Conservation (phyloP, 1,284 basidiomycete species). For the Moniliophthora roreri region DNA sequence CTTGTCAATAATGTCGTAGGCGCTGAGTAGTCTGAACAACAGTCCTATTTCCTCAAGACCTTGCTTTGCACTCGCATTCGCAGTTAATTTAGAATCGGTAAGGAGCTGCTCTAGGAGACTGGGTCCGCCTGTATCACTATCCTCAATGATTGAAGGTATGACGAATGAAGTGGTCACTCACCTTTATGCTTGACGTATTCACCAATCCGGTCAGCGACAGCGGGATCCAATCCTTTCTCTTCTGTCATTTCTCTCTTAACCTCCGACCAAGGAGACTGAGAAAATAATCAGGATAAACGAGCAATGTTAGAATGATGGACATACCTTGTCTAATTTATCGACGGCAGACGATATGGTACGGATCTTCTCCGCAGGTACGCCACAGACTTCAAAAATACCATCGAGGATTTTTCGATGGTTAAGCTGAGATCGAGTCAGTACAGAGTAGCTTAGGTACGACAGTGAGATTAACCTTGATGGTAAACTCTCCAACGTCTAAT, state of each 20-base stretch:
- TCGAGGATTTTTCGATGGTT: constrained; percentile 98
- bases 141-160: constrained; percentile 3
- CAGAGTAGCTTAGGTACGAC: background rate
- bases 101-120: constrained; percentile 79
- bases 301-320: constrained; percentile 9
- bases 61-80: constrained; percentile 76
- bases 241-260: constrained; percentile 96
- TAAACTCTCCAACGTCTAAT: constrained; percentile 91
- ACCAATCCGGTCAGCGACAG: constrained; percentile 91
- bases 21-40: constrained; percentile 82
- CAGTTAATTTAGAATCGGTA: constrained; percentile 64
- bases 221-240: constrained; percentile 89
- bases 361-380: constrained; percentile 90
- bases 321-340: constrained; percentile 97
- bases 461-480: constrained; percentile 70
- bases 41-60: constrained; percentile 92
- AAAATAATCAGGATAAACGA: background rate
- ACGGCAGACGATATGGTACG: constrained; percentile 96
- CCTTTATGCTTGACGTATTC: constrained; percentile 97
- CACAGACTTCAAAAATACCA: constrained; percentile 96
- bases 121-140: constrained; percentile 57
- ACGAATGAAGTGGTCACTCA: constrained; percentile 26
- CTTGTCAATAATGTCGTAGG: constrained; percentile 81
- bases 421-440: constrained; percentile 46
- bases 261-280: constrained; percentile 82